phyloP scores from a whole-genome alignment of 2,329 filamentous ascomycete species.

The Pestalotiopsis sp. region DNA sequence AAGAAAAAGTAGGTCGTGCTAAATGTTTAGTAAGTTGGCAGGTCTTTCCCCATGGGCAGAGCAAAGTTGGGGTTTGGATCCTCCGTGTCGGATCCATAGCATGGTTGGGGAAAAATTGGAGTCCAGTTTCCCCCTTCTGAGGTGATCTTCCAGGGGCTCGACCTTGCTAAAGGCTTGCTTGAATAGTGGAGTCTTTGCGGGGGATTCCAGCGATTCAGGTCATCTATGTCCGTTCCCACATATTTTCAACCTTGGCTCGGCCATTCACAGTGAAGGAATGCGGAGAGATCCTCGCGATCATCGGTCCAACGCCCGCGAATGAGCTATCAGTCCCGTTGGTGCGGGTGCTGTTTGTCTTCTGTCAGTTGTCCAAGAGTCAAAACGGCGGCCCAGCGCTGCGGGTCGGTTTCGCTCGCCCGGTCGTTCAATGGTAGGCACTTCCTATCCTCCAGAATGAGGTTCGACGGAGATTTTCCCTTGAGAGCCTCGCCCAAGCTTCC shows the following conservation, averaged over 20 bases:
- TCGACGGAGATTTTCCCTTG: background rate
- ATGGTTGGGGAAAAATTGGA: constrained; percentile 12
- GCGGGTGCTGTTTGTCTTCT: background rate
- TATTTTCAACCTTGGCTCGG: background rate
- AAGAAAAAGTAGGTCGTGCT: background rate
- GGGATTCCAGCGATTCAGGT: background rate
- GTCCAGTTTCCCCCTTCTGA: background rate
- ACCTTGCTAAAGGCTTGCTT: background rate
- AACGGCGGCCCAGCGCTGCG: background rate
- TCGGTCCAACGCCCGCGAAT: background rate
- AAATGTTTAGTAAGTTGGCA: background rate
- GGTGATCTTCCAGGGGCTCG: background rate
- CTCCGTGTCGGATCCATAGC: background rate
- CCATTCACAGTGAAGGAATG: background rate
- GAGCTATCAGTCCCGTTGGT: background rate
- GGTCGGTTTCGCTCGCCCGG: background rate
- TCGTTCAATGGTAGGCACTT: background rate
- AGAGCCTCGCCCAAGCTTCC: background rate
- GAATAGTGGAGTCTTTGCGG: background rate
- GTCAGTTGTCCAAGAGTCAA: background rate
- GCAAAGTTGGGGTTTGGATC: background rate
- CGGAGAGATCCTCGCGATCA: background rate
- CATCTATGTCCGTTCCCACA: background rate
- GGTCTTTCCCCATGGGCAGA: constrained; percentile 11
- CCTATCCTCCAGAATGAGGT: background rate